Base-by-base conservation (phyloP, 768 basidiomycete species). In the Mycena rebaudengoi region DNA sequence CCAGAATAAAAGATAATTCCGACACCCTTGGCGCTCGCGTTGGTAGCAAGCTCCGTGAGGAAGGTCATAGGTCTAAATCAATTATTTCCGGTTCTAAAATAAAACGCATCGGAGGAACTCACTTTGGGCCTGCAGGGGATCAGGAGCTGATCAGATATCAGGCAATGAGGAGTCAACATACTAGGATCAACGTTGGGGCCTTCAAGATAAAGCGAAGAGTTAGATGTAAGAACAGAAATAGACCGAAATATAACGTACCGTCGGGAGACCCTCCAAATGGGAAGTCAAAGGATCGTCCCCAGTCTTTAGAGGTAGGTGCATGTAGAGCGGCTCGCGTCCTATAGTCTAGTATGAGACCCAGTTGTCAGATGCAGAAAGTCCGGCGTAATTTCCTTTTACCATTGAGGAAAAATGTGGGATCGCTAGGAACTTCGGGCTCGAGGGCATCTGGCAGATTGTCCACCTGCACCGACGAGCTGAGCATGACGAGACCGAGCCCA, bases 291-390 rank as follows among this genome's bases (percentile, higher is more conserved):
- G 50, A 48, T 0, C 18, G 4, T 1, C 39, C 65, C 83, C 84
- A 85, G 51, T 85, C 69, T 67, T 82, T 81, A 69, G 83, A 90
- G 6, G 81, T 85, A 2, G 91, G 90, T 2, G 90, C 90, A 72
- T 92, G 90, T 18, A 92, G 71, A 1, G 90, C 90, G 26, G 82
- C 74, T 41, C 85, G 80, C 16, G 84, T 86, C 39, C 70, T 78
- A 39, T 80, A 76, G 67, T 90, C 88, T 67, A 43, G 13, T 40
- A 23, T 23, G 41, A 48, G 26, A 14, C 7, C 49, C 18, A 52
- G n/a, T 41, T 41, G n/a, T 28, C 8, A n/a, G 3, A 8, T 14
- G n/a, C 6, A 8, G 35, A 23, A 11, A 12, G 2, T 2, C 26
- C 39, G 3, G 14, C 11, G 10, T 21, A 14, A 11, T 18, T 2